Conservation (phyloP, 1,284 basidiomycete species). For the Rhodotorula sp. region DNA sequence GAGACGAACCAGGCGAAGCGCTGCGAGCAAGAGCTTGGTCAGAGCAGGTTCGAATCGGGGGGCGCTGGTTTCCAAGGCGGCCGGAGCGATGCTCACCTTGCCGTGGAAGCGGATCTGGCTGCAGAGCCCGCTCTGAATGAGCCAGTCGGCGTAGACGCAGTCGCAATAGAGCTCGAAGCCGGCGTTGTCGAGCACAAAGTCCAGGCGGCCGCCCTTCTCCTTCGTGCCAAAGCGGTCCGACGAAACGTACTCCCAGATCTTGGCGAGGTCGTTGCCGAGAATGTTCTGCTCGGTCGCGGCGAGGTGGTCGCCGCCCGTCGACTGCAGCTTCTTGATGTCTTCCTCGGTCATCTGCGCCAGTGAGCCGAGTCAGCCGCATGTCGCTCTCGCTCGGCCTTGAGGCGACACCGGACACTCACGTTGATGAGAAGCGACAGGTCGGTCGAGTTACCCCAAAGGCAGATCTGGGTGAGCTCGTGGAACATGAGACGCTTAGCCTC, state of each 20-base stretch:
- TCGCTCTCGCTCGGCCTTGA: background rate
- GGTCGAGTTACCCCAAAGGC: conserved; percentile 85
- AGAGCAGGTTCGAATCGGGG: background rate
- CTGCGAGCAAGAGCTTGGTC: conserved; percentile 15
- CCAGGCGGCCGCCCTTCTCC: conserved; percentile 76
- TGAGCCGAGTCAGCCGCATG: background rate
- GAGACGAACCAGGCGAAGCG: conserved; percentile 84
- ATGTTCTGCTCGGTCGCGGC: conserved; percentile 95
- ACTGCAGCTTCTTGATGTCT: conserved; percentile 96
- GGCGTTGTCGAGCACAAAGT: conserved; percentile 65
- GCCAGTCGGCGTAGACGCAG: conserved; percentile 81
- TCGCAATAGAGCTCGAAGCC: conserved; percentile 96
- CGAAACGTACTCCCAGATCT: conserved; percentile 76
- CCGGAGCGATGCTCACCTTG: conserved; percentile 54
- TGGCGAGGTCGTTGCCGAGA: conserved; percentile 75
- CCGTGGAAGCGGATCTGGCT: conserved; percentile 88
- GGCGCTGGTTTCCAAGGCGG: background rate
- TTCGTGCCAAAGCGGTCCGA: conserved; percentile 49
- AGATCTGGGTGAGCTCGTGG: conserved; percentile 87
- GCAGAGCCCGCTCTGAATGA: conserved; percentile 87
- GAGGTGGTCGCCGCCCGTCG: conserved; percentile 90
- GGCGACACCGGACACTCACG: conserved; percentile 41
- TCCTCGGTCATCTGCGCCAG: conserved; percentile 82
- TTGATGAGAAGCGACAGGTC: conserved; percentile 94
- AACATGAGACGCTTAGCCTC: conserved; percentile 89